Conservation (phyloP, 768 basidiomycete genomes). For the Tulasnella sp. region DNA sequence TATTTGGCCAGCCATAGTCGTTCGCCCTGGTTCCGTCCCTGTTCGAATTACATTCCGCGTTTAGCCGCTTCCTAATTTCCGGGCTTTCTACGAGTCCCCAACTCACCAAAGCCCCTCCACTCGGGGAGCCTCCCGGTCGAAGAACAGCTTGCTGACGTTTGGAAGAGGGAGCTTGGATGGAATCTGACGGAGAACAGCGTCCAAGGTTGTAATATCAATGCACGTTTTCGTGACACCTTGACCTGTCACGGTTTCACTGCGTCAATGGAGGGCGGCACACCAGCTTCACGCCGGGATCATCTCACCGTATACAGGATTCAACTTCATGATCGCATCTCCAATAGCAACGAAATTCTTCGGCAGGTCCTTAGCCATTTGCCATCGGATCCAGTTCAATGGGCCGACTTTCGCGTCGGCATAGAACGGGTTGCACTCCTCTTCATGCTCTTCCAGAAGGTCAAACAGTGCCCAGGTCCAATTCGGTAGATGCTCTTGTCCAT, state of each 20-base stretch:
- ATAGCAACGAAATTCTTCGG: conserved; percentile 10
- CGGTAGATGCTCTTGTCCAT: neutral
- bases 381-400: conserved; percentile 1
- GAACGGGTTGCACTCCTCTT: neutral
- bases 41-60: too few relatives aligned
- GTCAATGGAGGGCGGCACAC: neutral
- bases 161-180: neutral
- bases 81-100: too few relatives aligned
- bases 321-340: conserved; percentile 12
- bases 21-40: conserved; percentile 6
- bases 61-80: too few relatives aligned
- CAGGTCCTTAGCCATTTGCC: neutral
- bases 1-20: neutral
- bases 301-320: conserved; percentile 16
- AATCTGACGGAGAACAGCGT: neutral
- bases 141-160: neutral
- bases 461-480: neutral
- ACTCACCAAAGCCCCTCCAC: neutral
- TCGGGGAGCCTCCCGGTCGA: neutral
- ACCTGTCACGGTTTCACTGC: neutral
- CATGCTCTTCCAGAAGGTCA: conserved; percentile 14
- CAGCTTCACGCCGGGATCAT: neutral
- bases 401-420: conserved; percentile 4
- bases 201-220: conserved; percentile 3
- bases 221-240: conserved; percentile 2